phyloP scores from a whole-genome alignment of 1,284 basidiomycete genomes.

The Boletus nobilissimus region DNA sequence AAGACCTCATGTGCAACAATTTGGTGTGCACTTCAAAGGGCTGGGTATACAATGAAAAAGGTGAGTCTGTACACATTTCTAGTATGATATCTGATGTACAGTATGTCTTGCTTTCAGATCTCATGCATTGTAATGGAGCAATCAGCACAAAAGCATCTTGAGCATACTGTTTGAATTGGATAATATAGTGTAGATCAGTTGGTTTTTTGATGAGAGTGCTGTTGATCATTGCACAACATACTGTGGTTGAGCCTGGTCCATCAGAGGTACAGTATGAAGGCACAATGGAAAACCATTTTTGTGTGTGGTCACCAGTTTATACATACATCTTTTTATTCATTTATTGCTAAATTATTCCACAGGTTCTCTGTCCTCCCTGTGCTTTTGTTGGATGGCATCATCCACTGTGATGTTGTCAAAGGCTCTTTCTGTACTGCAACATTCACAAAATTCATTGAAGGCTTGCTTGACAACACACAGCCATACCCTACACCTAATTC shows the following conservation, averaged over 20 bases:
- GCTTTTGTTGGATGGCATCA: conserved; percentile 42
- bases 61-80: too few relatives aligned
- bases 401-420: conserved; percentile 36
- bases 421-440: conserved; percentile 27
- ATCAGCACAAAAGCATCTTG: conserved; percentile 32
- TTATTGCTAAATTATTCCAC: too few relatives aligned
- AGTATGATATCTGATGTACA: too few relatives aligned
- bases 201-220: conserved; percentile 30
- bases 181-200: conserved; percentile 42
- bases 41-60: too few relatives aligned
- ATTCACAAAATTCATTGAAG: conserved; percentile 39
- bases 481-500: conserved; percentile 9
- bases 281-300: conserved; percentile 30
- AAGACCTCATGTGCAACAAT: too few relatives aligned
- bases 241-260: conserved; percentile 35
- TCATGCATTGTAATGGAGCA: conserved; percentile 38
- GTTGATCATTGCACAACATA: conserved; percentile 29
- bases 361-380: conserved; percentile 7
- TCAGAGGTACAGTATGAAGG: background rate
- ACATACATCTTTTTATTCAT: too few relatives aligned
- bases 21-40: too few relatives aligned
- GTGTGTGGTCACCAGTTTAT: conserved; percentile 40
- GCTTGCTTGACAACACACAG: conserved; percentile 48
- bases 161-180: conserved; percentile 37
- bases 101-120: too few relatives aligned